Evolutionary conservation across 768 basidiomycete genomes (phyloP), one percentile per base, ranked within the genome.

Genomic region (Agaricus sinodeliciosus): DNA sequence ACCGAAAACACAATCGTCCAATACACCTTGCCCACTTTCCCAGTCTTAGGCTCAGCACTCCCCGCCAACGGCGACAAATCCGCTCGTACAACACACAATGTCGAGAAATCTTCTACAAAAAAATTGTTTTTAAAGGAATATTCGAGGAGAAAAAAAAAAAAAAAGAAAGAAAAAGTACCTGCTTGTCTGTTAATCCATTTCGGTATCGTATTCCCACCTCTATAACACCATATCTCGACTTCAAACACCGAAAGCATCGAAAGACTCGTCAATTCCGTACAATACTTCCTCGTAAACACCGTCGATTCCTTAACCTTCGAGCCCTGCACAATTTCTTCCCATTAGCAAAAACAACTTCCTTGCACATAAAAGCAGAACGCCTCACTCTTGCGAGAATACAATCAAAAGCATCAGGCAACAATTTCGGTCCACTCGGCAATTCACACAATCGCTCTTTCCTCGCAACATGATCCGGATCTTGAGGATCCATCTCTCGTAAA

Each of bases 1-100:
- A 90, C 82, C 27, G 84, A 85, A 65, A 90, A 90, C 15, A 90
- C 82, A 55, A 90, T 88, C 12, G 83, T 89, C 86, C 86, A 90
- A 57, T 88, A 90, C 9, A 75, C 81, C 69, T 82, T 86, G 47
- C 85, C 82, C 43, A 75, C 77, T 58, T 67, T 79, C 1, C 85
- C 81, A 4, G 68, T 63, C 62, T 87, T 89, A 1, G 87, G 69
- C 58, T 81, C 78, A 0, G 87, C 87, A 57, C 85, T 88, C 16
- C 82, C 77, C 40, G 78, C 82, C 47, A 90, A 69, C 9, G 82
- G 80, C 0, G 87, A 90, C 55, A 89, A 62, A 62, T 90, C 87
- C 13, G 87, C 87, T 12, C 84, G 82, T 16, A 90, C 87, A 31
- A 86, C 77, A 62, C 87, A 90, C 3, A 90, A 67, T 0, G 87